Conservation (phyloP, 345 rosid species). For the Gossypium raimondii region DNA sequence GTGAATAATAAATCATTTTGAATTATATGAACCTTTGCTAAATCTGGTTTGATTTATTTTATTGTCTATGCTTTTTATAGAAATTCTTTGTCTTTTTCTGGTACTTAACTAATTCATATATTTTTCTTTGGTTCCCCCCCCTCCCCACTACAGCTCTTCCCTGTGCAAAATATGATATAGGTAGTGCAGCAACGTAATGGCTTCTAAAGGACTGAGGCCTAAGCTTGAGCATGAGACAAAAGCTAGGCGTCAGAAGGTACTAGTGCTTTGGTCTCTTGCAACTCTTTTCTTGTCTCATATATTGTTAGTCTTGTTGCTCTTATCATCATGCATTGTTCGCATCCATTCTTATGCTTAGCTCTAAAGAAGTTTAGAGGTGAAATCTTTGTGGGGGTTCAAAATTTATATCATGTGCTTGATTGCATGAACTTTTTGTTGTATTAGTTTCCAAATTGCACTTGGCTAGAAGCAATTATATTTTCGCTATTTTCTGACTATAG, state of each 20-base stretch:
- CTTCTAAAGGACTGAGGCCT: slow-evolving; percentile 61
- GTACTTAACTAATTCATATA: neutral
- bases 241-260: slow-evolving; percentile 88
- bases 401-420: neutral
- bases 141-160: neutral
- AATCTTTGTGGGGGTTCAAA: neutral
- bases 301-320: neutral
- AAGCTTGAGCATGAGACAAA: slow-evolving; percentile 77
- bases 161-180: slow-evolving; percentile 21
- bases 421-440: neutral
- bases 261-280: slow-evolving; percentile 7
- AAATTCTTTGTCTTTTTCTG: neutral
- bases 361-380: neutral
- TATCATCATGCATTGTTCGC: neutral
- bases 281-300: neutral
- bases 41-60: neutral
- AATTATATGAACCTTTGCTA: neutral
- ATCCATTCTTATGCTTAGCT: neutral
- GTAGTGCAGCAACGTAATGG: slow-evolving; percentile 37
- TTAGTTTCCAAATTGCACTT: neutral
- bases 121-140: neutral
- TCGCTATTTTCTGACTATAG: neutral
- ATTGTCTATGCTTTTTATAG: neutral
- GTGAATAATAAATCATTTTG: neutral
- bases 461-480: neutral